Base-by-base conservation (phyloP, 2,329 filamentous ascomycete genomes). In the Zymoseptoria crescenta region DNA sequence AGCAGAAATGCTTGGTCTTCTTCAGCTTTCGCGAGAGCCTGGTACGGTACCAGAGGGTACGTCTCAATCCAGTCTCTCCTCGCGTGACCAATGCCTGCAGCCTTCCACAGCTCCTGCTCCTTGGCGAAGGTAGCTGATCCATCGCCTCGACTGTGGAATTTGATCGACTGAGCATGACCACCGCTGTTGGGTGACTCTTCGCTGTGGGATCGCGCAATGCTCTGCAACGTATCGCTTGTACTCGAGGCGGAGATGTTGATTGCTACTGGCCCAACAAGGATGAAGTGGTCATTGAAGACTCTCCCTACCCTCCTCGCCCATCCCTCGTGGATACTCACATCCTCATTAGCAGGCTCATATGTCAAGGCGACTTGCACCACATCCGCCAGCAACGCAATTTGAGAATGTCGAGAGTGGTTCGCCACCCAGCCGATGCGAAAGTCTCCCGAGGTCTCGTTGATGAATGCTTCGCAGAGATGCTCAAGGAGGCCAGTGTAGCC, bases 261-360 rank as follows among this genome's bases (percentile, higher is more conserved):
- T 1, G 29, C 27, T 13, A n/a, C 13, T 1, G 64, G 64, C 4
- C 66, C 66, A 24, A 58, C 66, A 29, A 68, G 58, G 8, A 67
- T 57, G 41, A 68, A 68, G 57, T 68, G 67, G 53, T 69, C 67
- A 29, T 65, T 61, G 57, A 69, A 68, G 1, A 56, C 62, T 28
- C 61, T 57, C 2, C 61, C 51, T 9, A 62, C 56, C 41, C 55
- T 57, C 27, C 50, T 49, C 2, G 61, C 50, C 67, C 67, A 69
- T 1, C 66, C 66, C 28, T 68, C 67, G 1, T 13, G 4, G 10
- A 64, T 57, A 1, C 65, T 54, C 3, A 66, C 8, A 16, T 62
- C 59, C 51, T 69, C 66, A 52, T 65, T 64, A 7, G 57, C 56
- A 3, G 62, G 67, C 52, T 68, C 67, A 41, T 68, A 68, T 0